Conservation (phyloP, 2,329 filamentous ascomycete species). For the Trichoderma polysporum region DNA sequence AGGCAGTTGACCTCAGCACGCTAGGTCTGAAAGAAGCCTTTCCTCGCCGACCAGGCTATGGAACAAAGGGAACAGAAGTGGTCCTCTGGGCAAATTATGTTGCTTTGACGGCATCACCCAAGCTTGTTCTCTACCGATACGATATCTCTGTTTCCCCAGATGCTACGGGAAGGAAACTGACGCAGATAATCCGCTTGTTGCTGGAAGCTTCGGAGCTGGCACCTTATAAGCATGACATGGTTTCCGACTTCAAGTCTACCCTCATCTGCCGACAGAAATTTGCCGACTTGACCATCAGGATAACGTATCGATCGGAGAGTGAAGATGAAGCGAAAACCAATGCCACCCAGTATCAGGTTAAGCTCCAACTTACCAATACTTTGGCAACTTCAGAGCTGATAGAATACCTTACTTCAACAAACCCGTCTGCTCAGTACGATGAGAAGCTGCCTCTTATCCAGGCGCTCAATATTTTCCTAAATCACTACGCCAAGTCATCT, state of each 20-base stretch:
- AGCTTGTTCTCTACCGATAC: constrained; percentile 23
- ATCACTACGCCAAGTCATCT: constrained; percentile 35
- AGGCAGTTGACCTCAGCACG: background rate
- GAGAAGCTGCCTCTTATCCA: constrained; percentile 29
- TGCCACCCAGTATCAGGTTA: constrained; percentile 26
- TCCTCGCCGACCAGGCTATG: constrained; percentile 22
- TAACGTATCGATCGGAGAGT: constrained; percentile 32
- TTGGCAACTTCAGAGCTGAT: constrained; percentile 29
- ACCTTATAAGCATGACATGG: constrained; percentile 24
- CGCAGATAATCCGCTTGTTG: constrained; percentile 25
- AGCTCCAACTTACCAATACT: constrained; percentile 28
- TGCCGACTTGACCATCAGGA: constrained; percentile 12
- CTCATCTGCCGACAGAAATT: constrained; percentile 32
- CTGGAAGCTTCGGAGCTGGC: constrained; percentile 27
- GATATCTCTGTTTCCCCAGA: constrained; percentile 14
- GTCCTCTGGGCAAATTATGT: constrained; percentile 25
- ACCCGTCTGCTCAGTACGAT: constrained; percentile 23
- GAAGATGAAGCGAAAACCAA: constrained; percentile 30
- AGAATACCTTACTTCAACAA: constrained; percentile 31
- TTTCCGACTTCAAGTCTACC: constrained; percentile 37
- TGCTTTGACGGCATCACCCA: constrained; percentile 3
- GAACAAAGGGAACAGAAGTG: constrained; percentile 19
- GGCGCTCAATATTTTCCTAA: constrained; percentile 29
- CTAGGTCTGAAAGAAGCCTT: constrained; percentile 17
- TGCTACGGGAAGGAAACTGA: constrained; percentile 19